A percentile compares a stretch with the other conserved stretches of the same genome.
phyloP scores from a whole-genome alignment of 2,329 filamentous ascomycete species.

The Penicillium nordicum region DNA sequence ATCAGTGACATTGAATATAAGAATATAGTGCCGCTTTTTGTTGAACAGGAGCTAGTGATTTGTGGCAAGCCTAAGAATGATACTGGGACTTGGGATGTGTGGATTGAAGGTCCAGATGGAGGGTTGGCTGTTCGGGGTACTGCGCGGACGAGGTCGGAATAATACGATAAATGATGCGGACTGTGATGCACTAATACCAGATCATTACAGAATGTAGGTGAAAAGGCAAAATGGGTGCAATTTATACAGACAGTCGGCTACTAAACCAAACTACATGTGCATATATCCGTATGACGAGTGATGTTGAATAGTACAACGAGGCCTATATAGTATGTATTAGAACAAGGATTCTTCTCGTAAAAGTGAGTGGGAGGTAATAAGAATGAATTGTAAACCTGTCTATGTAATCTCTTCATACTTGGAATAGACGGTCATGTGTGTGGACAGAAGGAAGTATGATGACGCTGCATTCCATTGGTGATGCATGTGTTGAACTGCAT shows the following conservation, averaged over 20 bases:
- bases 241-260: not conserved
- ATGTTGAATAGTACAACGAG: too few species aligned
- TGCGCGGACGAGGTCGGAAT: slow-evolving; percentile 23
- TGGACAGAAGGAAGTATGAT: too few species aligned
- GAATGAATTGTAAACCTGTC: too few species aligned
- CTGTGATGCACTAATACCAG: not conserved
- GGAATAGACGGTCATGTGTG: too few species aligned
- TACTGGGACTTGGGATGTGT: slow-evolving; percentile 56
- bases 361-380: too few species aligned
- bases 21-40: slow-evolving; percentile 79
- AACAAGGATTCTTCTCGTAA: too few species aligned
- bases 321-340: too few species aligned
- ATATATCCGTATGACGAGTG: too few species aligned
- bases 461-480: too few species aligned
- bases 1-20: slow-evolving; percentile 68
- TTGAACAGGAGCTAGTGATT: slow-evolving; percentile 65
- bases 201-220: not conserved
- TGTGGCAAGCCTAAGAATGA: slow-evolving; percentile 57
- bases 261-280: too few species aligned
- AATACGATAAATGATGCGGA: not conserved
- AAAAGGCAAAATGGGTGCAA: not conserved
- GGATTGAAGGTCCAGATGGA: slow-evolving; percentile 61
- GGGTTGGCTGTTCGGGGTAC: slow-evolving; percentile 63
- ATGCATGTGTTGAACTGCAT: too few species aligned
- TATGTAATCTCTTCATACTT: too few species aligned